Conservation (phyloP, 495 filamentous ascomycete species). For the Penicillium cosmopolitanum region DNA sequence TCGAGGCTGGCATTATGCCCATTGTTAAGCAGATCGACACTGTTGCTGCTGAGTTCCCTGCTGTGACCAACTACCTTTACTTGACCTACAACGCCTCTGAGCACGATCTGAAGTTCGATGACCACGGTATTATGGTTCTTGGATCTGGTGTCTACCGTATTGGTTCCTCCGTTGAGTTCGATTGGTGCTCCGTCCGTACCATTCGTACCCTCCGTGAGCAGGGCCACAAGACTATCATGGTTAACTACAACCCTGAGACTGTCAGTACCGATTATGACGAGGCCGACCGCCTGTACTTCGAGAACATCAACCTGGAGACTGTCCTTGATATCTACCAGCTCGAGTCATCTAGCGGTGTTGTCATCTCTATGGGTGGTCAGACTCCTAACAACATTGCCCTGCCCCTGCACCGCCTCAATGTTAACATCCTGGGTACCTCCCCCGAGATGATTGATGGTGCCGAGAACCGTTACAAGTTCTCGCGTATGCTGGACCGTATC, state of each 20-base stretch:
- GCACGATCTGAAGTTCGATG: constrained; percentile 82
- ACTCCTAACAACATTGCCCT: constrained; percentile 98
- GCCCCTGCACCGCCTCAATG: constrained; percentile 82
- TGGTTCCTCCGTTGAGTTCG: constrained; percentile 96
- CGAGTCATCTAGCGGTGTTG: constrained; percentile 84
- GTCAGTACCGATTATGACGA: constrained; percentile 97
- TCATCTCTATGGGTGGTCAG: constrained; percentile 97
- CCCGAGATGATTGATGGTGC: constrained; percentile 99
- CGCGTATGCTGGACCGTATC: constrained; percentile 93
- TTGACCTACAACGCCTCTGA: constrained; percentile 92
- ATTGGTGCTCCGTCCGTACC: constrained; percentile 98
- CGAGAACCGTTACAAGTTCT: constrained; percentile 99
- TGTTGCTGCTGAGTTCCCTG: constrained; percentile 95
- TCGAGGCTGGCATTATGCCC: constrained; percentile 83
- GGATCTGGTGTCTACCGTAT: constrained; percentile 98
- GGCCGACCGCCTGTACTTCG: constrained; percentile 93
- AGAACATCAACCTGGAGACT: constrained; percentile 95
- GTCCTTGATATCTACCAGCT: constrained; percentile 94
- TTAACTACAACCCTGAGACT: constrained; percentile 96
- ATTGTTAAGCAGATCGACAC: constrained; percentile 98
- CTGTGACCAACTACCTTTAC: constrained; percentile 95
- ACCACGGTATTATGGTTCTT: constrained; percentile 93
- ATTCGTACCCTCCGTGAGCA: constrained; percentile 89
- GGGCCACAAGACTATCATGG: constrained; percentile 96
- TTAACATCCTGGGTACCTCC: constrained; percentile 91